These are phyloP conservation scores for Hypoxylon sp. DNA, from an alignment of 2,329 filamentous ascomycete species.

Conservation along the genomic window DNA sequence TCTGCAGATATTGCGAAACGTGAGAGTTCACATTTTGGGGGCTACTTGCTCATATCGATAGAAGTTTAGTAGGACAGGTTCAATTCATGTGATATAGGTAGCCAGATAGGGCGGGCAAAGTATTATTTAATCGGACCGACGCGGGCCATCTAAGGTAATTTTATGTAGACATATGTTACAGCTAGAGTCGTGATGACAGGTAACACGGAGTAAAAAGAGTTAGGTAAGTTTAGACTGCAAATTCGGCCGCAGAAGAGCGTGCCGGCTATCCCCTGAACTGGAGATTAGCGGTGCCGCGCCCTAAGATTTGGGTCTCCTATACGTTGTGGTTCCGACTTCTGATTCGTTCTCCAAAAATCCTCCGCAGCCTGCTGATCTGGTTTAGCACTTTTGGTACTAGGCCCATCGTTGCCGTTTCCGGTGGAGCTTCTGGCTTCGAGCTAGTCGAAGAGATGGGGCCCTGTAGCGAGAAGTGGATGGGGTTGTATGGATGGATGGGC, in stretches of 20 bases:
- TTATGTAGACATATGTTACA: conserved; percentile 17
- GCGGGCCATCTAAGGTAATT: conserved; percentile 8
- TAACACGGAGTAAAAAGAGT: background rate
- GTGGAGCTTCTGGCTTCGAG: conserved; percentile 23
- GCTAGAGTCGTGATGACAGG: conserved; percentile 4
- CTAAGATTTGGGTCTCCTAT: conserved; percentile 26
- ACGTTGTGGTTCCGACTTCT: conserved; percentile 18
- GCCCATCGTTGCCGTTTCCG: conserved; percentile 41
- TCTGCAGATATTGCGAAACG: conserved; percentile 8
- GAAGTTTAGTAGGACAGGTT: conserved; percentile 12
- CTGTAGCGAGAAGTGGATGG: conserved; percentile 19
- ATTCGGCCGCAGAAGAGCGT: conserved; percentile 8
- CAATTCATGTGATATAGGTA: conserved; percentile 20
- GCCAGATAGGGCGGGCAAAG: conserved; percentile 15
- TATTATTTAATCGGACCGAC: conserved; percentile 43
- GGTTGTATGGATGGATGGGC: conserved; percentile 3
- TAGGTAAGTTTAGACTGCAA: conserved; percentile 21
- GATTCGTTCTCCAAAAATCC: conserved; percentile 38
- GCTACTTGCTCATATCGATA: conserved; percentile 7
- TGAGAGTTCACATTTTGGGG: conserved; percentile 6
- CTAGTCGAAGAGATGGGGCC: conserved; percentile 26
- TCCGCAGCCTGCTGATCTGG: conserved; percentile 40
- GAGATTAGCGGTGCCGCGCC: conserved; percentile 35
- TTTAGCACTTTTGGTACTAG: conserved; percentile 32
- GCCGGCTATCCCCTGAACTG: conserved; percentile 12